Conservation (phyloP, 345 rosid genomes). For the Angophora floribunda region DNA sequence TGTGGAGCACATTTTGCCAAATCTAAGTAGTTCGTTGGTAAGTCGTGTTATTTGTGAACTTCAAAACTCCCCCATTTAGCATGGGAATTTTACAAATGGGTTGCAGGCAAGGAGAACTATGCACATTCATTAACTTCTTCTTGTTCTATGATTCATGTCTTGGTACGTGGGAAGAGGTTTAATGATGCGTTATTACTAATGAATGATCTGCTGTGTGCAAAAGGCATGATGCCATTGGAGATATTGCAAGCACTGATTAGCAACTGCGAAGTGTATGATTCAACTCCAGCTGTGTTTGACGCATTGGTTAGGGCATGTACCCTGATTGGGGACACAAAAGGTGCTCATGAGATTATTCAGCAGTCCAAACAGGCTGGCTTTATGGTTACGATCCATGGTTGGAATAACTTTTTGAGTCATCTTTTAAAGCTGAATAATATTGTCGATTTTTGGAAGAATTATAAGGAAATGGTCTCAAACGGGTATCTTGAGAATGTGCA, state of each 20-base stretch:
- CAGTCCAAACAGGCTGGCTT: conserved; percentile 22
- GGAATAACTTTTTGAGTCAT: conserved; percentile 61
- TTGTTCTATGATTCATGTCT: conserved; percentile 39
- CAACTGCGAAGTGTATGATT: conserved; percentile 21
- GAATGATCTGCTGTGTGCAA: conserved; percentile 23
- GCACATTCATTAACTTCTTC: conserved; percentile 23
- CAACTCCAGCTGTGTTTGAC: conserved; percentile 46
- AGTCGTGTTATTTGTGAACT: conserved; percentile 41
- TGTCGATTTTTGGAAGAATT: conserved; percentile 42
- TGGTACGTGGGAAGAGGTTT: conserved; percentile 33
- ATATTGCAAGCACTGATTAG: conserved; percentile 37
- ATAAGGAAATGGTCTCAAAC: conserved; percentile 31
- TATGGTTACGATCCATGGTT: conserved; percentile 44
- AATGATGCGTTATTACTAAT: conserved; percentile 37
- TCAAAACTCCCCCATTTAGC: conserved; percentile 46
- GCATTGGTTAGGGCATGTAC: conserved; percentile 59
- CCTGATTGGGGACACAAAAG: conserved; percentile 24
- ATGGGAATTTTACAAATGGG: conserved; percentile 51
- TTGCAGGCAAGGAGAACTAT: conserved; percentile 10
- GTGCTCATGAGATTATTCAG: conserved; percentile 44
- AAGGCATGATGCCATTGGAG: conserved; percentile 28
- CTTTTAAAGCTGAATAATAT: conserved; percentile 45
- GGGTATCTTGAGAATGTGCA: conserved; percentile 50
- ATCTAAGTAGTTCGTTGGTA: conserved; percentile 28
- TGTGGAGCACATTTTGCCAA: conserved; percentile 29